Percentiles rank a stretch among this genome's conserved stretches.
Evolutionary conservation across 306 rosid genomes (phyloP).

Genomic region (Erythrophleum fordii): DNA sequence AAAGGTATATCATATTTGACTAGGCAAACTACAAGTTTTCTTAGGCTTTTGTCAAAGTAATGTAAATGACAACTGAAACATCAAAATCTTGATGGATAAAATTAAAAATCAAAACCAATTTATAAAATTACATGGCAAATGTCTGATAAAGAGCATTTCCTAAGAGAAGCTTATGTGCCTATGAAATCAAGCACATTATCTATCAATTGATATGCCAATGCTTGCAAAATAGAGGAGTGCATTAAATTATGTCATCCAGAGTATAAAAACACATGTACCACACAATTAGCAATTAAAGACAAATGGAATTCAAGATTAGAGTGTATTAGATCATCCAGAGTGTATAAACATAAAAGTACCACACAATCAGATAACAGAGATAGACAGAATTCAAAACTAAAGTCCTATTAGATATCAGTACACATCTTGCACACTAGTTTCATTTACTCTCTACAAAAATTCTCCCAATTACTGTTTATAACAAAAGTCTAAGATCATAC

Average conservation of each 20-base stretch:
- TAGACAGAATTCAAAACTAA: neutral
- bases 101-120: neutral
- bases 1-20: neutral
- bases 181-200: constrained; percentile 93
- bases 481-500: neutral
- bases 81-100: constrained; percentile 25
- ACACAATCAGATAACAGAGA: neutral
- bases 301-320: too few relatives aligned
- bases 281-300: too few relatives aligned
- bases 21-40: neutral
- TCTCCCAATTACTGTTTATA: constrained; percentile 2
- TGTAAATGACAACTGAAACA: constrained; percentile 9
- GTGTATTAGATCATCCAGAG: too few relatives aligned
- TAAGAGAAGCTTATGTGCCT: constrained; percentile 85
- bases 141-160: constrained; percentile 92
- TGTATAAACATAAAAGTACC: neutral
- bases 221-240: constrained; percentile 54
- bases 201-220: constrained; percentile 86
- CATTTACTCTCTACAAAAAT: constrained; percentile 29
- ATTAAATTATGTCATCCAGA: constrained; percentile 19
- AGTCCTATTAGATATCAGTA: neutral
- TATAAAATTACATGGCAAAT: constrained; percentile 69
- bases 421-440: constrained; percentile 12
- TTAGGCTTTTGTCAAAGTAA: constrained; percentile 10
- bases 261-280: too few relatives aligned